Evolutionary conservation across 148 eudicot species (phyloP).

Genomic region (Cornus florida): DNA sequence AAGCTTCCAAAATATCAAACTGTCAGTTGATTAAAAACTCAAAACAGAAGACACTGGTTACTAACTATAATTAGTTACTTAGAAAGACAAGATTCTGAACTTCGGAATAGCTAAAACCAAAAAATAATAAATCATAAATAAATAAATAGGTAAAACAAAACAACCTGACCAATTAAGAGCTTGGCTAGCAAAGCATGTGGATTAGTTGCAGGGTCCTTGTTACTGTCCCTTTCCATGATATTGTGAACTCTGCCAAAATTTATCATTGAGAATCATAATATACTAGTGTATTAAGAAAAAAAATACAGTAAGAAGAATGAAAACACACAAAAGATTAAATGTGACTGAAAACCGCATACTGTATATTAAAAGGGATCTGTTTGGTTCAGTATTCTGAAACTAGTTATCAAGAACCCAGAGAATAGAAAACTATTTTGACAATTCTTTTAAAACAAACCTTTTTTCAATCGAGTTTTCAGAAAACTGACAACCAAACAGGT

Average conservation of each 20-base stretch:
- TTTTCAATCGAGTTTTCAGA: too few species aligned
- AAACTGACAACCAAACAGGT: too few species aligned
- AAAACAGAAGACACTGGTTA: neutral
- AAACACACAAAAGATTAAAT: neutral
- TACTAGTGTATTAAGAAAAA: neutral
- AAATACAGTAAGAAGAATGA: neutral
- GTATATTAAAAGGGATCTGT: neutral
- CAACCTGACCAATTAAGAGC: conserved; percentile 76
- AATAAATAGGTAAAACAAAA: conserved; percentile 13
- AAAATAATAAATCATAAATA: neutral
- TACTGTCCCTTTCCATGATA: conserved; percentile 77
- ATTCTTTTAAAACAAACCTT: too few species aligned
- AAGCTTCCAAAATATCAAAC: conserved; percentile 17
- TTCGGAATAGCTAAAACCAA: neutral
- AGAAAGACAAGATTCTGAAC: neutral
- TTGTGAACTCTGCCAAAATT: conserved; percentile 60
- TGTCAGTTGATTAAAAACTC: conserved; percentile 9
- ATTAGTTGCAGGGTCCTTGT: conserved; percentile 63
- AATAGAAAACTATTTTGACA: too few species aligned
- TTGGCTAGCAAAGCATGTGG: conserved; percentile 77
- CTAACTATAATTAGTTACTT: conserved; percentile 3
- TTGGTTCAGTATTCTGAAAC: too few species aligned
- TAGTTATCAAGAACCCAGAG: too few species aligned
- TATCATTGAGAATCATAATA: neutral
- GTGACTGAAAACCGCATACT: neutral